Evolutionary conservation across 768 basidiomycete genomes (phyloP).

Genomic region (Paxillus involutus): DNA sequence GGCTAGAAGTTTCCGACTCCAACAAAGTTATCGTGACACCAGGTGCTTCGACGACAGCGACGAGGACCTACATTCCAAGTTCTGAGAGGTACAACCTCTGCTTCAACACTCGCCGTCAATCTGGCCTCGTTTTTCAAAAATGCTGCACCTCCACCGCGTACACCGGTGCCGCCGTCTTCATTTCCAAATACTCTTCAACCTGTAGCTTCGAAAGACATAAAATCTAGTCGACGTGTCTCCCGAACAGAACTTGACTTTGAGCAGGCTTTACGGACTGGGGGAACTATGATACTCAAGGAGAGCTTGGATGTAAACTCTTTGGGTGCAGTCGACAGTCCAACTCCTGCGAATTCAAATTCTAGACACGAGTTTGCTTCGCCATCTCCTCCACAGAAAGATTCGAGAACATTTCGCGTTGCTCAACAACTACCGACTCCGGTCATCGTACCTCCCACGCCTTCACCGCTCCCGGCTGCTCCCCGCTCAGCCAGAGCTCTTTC

Average conservation of each 20-base stretch:
- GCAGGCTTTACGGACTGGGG: slow-evolving; percentile 63
- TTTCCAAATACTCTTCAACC: slow-evolving; percentile 57
- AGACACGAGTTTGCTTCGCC: slow-evolving; percentile 44
- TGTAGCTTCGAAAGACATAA: slow-evolving; percentile 51
- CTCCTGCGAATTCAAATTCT: slow-evolving; percentile 24
- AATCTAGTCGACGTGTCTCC: slow-evolving; percentile 54
- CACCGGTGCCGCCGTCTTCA: slow-evolving; percentile 44
- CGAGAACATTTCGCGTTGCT: slow-evolving; percentile 33
- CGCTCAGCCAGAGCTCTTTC: slow-evolving; percentile 36
- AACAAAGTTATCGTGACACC: too few species aligned
- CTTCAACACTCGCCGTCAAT: slow-evolving; percentile 32
- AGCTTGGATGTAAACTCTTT: slow-evolving; percentile 68
- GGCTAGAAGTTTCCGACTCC: too few species aligned
- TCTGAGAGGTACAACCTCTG: not conserved
- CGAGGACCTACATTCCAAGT: slow-evolving; percentile 3
- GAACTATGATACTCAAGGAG: slow-evolving; percentile 70
- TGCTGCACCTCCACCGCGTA: slow-evolving; percentile 44
- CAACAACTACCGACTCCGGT: slow-evolving; percentile 58
- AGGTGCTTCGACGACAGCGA: slow-evolving; percentile 4
- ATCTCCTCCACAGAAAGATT: slow-evolving; percentile 35
- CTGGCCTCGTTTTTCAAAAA: slow-evolving; percentile 70
- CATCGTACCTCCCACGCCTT: slow-evolving; percentile 70
- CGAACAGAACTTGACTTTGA: slow-evolving; percentile 83
- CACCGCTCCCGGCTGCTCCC: slow-evolving; percentile 37
- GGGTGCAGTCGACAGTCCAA: slow-evolving; percentile 53